Evolutionary conservation across 768 basidiomycete species (phyloP), one percentile per base, ranked within the genome.

Genomic region (Sarcodon aspratus): DNA sequence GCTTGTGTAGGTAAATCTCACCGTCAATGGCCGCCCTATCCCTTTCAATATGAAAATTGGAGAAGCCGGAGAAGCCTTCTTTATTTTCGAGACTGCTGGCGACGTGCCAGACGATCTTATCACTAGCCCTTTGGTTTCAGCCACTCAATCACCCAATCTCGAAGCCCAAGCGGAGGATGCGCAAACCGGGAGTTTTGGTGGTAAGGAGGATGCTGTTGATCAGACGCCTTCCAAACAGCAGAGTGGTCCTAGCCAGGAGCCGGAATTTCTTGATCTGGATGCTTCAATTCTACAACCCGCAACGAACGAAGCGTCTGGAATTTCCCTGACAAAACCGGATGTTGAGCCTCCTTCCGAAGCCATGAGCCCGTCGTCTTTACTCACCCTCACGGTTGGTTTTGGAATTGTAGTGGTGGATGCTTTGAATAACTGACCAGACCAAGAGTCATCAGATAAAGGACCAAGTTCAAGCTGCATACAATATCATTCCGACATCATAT

Each of bases 11-110:
- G 95, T 98, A 54, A 88, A 82, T 53, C 78, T 98, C 33, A 78
- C 79, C 46, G 82, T 98, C 58, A 94, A 96, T 66, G 89, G 86
- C 36, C 71, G 80, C 56, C 74, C 76, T 40, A 85, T 93, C 49
- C 95, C 95, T 0, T 98, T 89, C 64, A 76, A 75, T 64, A 99
- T 99, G 96, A 98, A 99, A 73, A 92, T 98, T 52, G 94, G 93
- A 36, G 96, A 98, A 50, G 92, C 96, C 1, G 96, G 96, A 5
- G 96, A 99, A 67, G 96, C 94, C 0, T 99, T 98, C 73, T 98
- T 98, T 59, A 86, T 99, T 36, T 91, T 98, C 55, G 95, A 99
- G 66, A 97, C 95, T 0, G 89, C 94, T 36, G 89, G 84, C 36
- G 92, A 97, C 50, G 82, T 98, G 32, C 95, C 96, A 3, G 85